phyloP scores from a whole-genome alignment of 2,329 filamentous ascomycete genomes.

The Rhexocercosporidium sp. region DNA sequence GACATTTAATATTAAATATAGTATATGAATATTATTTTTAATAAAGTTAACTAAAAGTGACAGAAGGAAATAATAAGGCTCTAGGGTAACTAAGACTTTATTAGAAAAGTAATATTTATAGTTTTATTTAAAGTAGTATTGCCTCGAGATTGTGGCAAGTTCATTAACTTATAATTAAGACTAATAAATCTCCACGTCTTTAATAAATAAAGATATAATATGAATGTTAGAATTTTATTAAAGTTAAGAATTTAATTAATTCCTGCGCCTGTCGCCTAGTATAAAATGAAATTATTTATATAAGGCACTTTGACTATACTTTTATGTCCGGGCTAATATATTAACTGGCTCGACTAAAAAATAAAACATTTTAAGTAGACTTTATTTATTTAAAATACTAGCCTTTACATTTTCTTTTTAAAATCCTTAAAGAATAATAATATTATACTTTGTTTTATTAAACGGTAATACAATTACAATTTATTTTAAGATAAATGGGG shows the following conservation, averaged over 20 bases:
- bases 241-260: neutral
- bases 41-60: neutral
- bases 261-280: neutral
- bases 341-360: conserved; percentile 11
- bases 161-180: neutral
- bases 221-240: neutral
- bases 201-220: neutral
- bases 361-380: conserved; percentile 7
- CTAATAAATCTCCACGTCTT: neutral
- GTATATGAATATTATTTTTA: neutral
- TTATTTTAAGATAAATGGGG: too few species aligned
- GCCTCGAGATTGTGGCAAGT: neutral
- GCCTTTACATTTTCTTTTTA: too few species aligned
- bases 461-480: too few species aligned
- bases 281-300: neutral
- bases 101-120: neutral
- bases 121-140: neutral
- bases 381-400: conserved; percentile 1
- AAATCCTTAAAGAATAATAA: too few species aligned
- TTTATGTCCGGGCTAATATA: neutral
- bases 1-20: neutral
- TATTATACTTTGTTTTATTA: too few species aligned
- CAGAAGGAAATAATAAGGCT: neutral
- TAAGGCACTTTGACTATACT: neutral
- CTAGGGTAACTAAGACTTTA: neutral